Conservation (phyloP, 495 filamentous ascomycete genomes). For the Diplogelasinospora grovesii region DNA sequence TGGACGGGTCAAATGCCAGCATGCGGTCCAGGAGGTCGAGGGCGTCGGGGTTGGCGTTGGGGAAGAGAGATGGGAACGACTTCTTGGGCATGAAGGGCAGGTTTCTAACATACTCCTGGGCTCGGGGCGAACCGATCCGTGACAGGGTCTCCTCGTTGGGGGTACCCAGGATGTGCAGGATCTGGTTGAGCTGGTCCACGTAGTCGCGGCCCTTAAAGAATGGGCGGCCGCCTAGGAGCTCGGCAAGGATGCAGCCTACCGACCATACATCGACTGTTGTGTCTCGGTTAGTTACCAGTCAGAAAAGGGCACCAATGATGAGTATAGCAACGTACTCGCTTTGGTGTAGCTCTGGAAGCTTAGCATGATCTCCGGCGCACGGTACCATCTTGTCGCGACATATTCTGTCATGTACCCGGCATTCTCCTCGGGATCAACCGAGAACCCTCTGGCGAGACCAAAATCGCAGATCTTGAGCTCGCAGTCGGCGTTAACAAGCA, state of each 20-base stretch:
- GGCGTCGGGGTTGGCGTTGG: conserved; percentile 91
- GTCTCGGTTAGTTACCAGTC: too few species aligned
- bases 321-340: conserved; percentile 65
- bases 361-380: conserved; percentile 98
- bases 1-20: conserved; percentile 92
- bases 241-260: conserved; percentile 94
- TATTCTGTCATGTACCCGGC: conserved; percentile 99
- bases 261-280: conserved; percentile 98
- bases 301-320: neutral
- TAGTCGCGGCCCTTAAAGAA: conserved; percentile 99
- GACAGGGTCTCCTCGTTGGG: conserved; percentile 91
- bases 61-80: conserved; percentile 80
- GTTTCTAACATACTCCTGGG: conserved; percentile 98
- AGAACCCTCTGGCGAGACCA: conserved; percentile 90
- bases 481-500: conserved; percentile 97
- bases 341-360: conserved; percentile 99
- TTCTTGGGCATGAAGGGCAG: conserved; percentile 94
- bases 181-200: conserved; percentile 98
- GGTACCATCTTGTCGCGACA: conserved; percentile 97
- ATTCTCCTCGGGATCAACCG: conserved; percentile 95
- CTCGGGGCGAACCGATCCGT: conserved; percentile 90
- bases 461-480: conserved; percentile 99
- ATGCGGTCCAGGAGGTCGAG: conserved; percentile 92
- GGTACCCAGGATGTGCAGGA: conserved; percentile 94
- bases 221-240: conserved; percentile 89